Percentiles rank a stretch among this genome's conserved stretches.
phyloP scores from a whole-genome alignment of 331 rosid genomes.

The Erythrophleum ivorense region DNA sequence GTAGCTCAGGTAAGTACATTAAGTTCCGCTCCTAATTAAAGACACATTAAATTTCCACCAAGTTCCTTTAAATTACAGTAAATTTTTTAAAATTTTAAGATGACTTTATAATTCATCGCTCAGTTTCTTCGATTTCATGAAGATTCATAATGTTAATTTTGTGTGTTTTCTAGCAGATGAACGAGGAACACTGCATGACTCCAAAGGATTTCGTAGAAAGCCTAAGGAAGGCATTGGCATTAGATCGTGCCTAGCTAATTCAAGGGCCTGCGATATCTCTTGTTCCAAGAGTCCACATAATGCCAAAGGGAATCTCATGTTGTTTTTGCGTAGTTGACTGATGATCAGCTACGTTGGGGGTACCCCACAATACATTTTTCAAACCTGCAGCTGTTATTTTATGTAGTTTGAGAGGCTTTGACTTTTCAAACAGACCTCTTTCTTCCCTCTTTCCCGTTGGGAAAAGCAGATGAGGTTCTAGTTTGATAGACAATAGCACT shows the following conservation, averaged over 20 bases:
- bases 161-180: conserved; percentile 56
- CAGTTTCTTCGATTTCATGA: too few relatives aligned
- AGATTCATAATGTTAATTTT: background rate
- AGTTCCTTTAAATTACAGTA: background rate
- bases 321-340: conserved; percentile 53
- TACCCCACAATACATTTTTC: background rate
- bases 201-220: conserved; percentile 61
- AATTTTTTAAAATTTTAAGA: too few relatives aligned
- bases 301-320: too few relatives aligned
- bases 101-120: too few relatives aligned
- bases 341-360: background rate
- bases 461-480: background rate
- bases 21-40: background rate
- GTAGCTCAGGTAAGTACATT: conserved; percentile 61
- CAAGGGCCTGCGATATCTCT: conserved; percentile 9
- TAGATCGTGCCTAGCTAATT: background rate
- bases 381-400: background rate
- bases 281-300: background rate
- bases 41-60: background rate
- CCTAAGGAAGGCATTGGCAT: conserved; percentile 53
- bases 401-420: conserved; percentile 42
- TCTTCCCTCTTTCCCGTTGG: conserved; percentile 29
- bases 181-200: conserved; percentile 52
- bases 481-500: conserved; percentile 3
- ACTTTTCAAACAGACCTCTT: conserved; percentile 38